Conservation (phyloP, 2,329 filamentous ascomycete genomes). For the Clarireedia homoeocarpa region DNA sequence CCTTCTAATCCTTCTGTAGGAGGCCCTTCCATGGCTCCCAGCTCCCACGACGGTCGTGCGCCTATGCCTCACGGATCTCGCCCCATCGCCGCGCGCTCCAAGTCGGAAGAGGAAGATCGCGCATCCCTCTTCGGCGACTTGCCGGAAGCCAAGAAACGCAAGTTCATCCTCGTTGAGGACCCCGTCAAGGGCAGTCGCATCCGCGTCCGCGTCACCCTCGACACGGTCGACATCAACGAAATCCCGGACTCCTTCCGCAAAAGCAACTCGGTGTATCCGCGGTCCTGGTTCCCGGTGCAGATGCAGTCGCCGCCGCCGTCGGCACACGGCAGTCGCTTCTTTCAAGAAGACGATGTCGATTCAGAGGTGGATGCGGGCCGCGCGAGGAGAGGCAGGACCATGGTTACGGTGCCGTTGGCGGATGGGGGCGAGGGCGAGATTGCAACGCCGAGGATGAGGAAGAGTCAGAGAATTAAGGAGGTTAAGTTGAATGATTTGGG, state of each 20-base stretch:
- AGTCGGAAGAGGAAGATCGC: conserved; percentile 39
- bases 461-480: conserved; percentile 66
- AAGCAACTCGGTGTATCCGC: conserved; percentile 80
- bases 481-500: conserved; percentile 88
- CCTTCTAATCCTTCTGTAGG: conserved; percentile 49
- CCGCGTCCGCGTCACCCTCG: conserved; percentile 85
- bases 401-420: conserved; percentile 55
- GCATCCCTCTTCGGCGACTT: conserved; percentile 78
- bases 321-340: conserved; percentile 67
- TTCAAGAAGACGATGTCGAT: conserved; percentile 59
- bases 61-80: conserved; percentile 36
- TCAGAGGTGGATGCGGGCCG: conserved; percentile 36
- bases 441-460: conserved; percentile 66
- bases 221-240: conserved; percentile 87
- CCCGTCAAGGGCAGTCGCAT: conserved; percentile 72
- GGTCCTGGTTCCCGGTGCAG: conserved; percentile 86
- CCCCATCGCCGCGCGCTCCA: conserved; percentile 29
- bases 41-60: conserved; percentile 40
- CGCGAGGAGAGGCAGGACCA: conserved; percentile 30
- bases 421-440: conserved; percentile 69
- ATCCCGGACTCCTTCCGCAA: conserved; percentile 94
- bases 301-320: conserved; percentile 81
- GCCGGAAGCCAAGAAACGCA: conserved; percentile 83
- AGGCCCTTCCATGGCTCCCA: conserved; percentile 53
- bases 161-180: conserved; percentile 95